Evolutionary conservation across 225 moss, liverwort and hornwort genomes (phyloP).

Genomic region (Pseudoscleropodium purum): DNA sequence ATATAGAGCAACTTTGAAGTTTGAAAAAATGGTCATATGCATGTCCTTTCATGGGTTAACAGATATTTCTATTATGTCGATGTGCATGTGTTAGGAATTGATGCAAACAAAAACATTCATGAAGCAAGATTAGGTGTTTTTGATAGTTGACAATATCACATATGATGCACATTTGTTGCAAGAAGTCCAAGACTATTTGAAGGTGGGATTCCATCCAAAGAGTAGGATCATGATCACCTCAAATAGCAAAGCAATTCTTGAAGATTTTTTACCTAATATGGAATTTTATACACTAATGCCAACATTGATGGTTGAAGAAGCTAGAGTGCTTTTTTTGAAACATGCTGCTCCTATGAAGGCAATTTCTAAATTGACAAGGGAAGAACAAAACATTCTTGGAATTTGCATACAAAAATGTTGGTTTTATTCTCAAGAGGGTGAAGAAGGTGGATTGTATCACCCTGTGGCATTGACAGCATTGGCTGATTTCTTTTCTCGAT

Average conservation of each 20-base stretch:
- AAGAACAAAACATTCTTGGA: neutral
- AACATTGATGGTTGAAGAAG: neutral
- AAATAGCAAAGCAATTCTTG: neutral
- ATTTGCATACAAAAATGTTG: neutral
- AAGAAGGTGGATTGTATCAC: neutral
- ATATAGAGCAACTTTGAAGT: no score
- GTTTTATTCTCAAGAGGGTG: neutral
- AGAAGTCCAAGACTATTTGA: neutral
- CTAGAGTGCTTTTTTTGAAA: neutral
- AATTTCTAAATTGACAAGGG: neutral
- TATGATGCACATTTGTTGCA: neutral
- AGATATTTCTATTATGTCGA: no score
- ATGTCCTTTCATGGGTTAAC: no score
- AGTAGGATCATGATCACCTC: neutral
- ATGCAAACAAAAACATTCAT: neutral
- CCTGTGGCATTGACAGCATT: neutral
- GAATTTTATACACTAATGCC: accelerated
- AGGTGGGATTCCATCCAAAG: neutral
- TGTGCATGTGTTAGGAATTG: neutral
- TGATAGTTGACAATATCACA: neutral
- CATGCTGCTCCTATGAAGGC: neutral
- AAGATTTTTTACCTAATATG: neutral
- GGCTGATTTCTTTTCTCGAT: neutral
- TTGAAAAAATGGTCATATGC: no score
- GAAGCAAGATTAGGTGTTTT: neutral